Percentiles rank a stretch among this genome's conserved stretches.
Conservation (phyloP, 2,329 filamentous ascomycete species). For the Calonectria pseudoturangicola region DNA sequence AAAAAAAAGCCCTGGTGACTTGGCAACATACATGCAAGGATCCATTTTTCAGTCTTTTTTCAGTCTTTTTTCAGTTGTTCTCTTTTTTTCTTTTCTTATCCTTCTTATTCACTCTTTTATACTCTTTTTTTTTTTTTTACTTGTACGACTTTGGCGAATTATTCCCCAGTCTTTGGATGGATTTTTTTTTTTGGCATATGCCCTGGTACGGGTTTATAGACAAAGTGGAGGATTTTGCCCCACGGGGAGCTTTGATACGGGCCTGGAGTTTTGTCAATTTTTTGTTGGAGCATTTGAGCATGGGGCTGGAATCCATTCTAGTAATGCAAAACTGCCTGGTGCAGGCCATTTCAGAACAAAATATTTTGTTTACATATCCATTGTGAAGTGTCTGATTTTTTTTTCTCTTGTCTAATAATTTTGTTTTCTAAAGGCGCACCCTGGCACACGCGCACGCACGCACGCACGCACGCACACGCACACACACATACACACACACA, state of each 20-base stretch:
- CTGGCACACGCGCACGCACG: background rate
- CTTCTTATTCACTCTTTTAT: constrained; percentile 11
- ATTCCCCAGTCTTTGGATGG: constrained; percentile 39
- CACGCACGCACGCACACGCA: background rate
- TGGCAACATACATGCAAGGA: constrained; percentile 44
- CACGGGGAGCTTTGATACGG: constrained; percentile 31
- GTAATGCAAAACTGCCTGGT: constrained; percentile 52
- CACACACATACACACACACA: too few relatives aligned
- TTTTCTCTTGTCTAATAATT: background rate
- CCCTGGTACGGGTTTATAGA: constrained; percentile 45
- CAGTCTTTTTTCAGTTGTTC: constrained; percentile 3
- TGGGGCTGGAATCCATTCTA: constrained; percentile 51
- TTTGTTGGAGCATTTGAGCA: constrained; percentile 31
- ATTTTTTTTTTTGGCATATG: constrained; percentile 28
- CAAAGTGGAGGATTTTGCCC: constrained; percentile 40
- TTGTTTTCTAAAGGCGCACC: background rate
- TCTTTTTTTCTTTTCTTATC: constrained; percentile 1
- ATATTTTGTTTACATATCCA: background rate
- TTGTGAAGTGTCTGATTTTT: constrained; percentile 4
- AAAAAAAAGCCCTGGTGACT: constrained; percentile 26
- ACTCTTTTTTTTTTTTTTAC: constrained; percentile 33
- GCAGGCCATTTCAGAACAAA: constrained; percentile 47
- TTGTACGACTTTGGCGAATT: constrained; percentile 42
- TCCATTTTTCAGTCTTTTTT: constrained; percentile 23
- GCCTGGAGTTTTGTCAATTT: constrained; percentile 15